phyloP scores from a whole-genome alignment of 2,329 filamentous ascomycete species.

The Gnomoniopsis sp. region DNA sequence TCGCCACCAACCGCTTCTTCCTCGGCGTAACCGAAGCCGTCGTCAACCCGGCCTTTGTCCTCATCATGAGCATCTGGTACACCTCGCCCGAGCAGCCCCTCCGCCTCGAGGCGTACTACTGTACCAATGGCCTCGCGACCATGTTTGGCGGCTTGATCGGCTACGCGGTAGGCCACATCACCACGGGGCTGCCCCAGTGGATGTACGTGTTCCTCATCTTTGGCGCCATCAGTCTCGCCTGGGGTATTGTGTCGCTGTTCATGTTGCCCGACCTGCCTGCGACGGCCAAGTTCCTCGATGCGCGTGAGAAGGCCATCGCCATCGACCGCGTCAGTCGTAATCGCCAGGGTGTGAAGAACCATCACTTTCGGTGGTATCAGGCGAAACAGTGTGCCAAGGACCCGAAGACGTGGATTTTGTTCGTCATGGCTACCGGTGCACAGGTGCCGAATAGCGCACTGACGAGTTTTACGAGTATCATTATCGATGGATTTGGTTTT shows the following conservation, averaged over 20 bases:
- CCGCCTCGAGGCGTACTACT: constrained; percentile 53
- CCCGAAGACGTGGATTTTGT: constrained; percentile 58
- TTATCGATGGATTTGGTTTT: constrained; percentile 30
- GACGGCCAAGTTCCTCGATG: constrained; percentile 57
- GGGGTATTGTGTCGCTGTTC: constrained; percentile 54
- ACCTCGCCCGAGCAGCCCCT: constrained; percentile 43
- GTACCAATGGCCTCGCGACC: constrained; percentile 54
- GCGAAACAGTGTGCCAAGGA: constrained; percentile 45
- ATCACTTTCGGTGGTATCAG: constrained; percentile 43
- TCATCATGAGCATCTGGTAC: constrained; percentile 56
- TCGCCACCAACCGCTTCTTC: constrained; percentile 54
- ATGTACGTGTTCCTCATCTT: constrained; percentile 60
- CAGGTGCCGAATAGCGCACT: constrained; percentile 35
- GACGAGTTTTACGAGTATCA: constrained; percentile 28
- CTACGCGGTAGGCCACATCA: constrained; percentile 59
- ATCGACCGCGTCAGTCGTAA: constrained; percentile 50
- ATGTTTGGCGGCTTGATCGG: constrained; percentile 59
- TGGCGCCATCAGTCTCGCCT: constrained; percentile 50
- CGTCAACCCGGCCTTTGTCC: constrained; percentile 54
- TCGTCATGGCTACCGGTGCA: constrained; percentile 30
- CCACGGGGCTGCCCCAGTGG: constrained; percentile 45
- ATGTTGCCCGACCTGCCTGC: constrained; percentile 60
- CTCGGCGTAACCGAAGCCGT: constrained; percentile 56
- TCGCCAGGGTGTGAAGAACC: constrained; percentile 51
- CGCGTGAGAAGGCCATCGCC: constrained; percentile 53